Evolutionary conservation across 768 basidiomycete genomes (phyloP), one percentile per base, ranked within the genome.

Genomic region (Hypholoma sublateritium): DNA sequence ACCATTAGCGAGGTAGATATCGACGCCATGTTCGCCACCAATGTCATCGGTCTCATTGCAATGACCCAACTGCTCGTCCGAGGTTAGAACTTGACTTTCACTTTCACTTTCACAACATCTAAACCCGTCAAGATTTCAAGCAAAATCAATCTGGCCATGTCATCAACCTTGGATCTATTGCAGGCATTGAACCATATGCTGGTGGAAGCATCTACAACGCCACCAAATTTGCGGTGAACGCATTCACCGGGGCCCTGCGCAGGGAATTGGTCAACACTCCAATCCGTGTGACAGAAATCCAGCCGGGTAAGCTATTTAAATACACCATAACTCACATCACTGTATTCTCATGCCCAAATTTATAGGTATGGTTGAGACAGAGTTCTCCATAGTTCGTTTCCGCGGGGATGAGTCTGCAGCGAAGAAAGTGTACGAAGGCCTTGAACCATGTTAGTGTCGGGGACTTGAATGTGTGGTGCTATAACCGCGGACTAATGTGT

Each of bases 161-260:
- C 63, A 98, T 99, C 75, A 96, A 97, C 72, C 77, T 99, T 49
- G 95, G 97, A 7, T 96, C 94, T 11, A 83, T 99, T 56, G 95
- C 97, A 12, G 95, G 91, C 48, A 76, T 80, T 8, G 94, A 95
- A 66, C 70, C 96, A 4, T 98, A 98, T 67, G 84, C 86, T 12
- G 95, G 95, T 25, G 97, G 95, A 7, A 82, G 88, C 60, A 90
- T 98, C 63, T 98, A 97, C 73, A 92, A 88, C 59, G 96, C 96
- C 4, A 95, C 95, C 13, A 94, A 94, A 66, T 80, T 84, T 62
- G 92, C 91, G 19, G 88, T 99, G 7, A 81, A 81, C 46, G 91
- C 95, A 2, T 98, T 98, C 76, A 90, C 86, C 21, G 86, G 85
- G 37, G 82, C 89, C 5, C 75, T 98, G 45, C 71, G 93, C 72